A percentile compares a stretch with the other conserved stretches of the same genome.
Conservation (phyloP, 345 rosid genomes). For the Schrenkiella parvula region DNA sequence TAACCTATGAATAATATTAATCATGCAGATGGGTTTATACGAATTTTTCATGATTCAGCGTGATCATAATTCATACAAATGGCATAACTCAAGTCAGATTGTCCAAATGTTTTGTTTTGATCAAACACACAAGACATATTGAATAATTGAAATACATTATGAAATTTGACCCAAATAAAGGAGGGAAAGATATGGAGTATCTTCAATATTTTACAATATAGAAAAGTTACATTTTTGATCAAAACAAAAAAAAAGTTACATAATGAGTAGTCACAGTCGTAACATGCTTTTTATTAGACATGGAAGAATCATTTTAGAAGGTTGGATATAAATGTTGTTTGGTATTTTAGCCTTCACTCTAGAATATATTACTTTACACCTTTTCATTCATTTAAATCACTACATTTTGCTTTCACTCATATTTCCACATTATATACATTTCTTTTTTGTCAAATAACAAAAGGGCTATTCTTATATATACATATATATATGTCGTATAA, state of each 20-base stretch:
- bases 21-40: neutral
- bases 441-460: neutral
- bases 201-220: constrained; percentile 14
- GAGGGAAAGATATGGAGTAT: neutral
- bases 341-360: constrained; percentile 20
- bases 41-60: neutral
- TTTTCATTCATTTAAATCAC: neutral
- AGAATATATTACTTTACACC: constrained; percentile 9
- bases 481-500: neutral
- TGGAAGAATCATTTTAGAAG: constrained; percentile 17
- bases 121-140: neutral
- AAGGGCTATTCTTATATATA: neutral
- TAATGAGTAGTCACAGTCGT: constrained; percentile 25
- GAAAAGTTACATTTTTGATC: constrained; percentile 5
- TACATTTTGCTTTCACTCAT: neutral
- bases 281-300: constrained; percentile 18
- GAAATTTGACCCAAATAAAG: neutral
- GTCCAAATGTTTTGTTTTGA: neutral
- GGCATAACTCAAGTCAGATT: neutral
- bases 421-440: neutral
- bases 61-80: neutral
- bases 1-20: neutral
- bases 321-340: constrained; percentile 29
- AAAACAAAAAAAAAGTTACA: constrained; percentile 7
- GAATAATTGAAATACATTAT: neutral